Evolutionary conservation across 2,329 filamentous ascomycete species (phyloP), one percentile per base, ranked within the genome.

Genomic region (Colletotrichum sublineola): DNA sequence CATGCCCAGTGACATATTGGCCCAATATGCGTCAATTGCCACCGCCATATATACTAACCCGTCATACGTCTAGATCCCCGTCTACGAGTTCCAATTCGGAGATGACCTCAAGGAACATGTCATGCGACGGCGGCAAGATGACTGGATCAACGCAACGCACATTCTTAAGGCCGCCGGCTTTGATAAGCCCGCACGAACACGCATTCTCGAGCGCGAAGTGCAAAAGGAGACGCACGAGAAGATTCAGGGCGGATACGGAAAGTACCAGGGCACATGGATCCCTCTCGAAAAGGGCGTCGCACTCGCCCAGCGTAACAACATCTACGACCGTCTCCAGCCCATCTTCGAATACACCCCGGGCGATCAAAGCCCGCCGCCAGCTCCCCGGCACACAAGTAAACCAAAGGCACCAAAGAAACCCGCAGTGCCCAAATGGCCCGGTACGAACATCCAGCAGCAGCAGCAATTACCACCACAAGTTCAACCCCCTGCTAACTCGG

Each of bases 91-190:
- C 83, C 95, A 97, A 81, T 92, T 97, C 77, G 94, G 92, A 46
- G 87, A 86, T 76, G 94, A 97, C 80, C 80, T 91, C 42, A 91
- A 92, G 80, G 89, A 93, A 78, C 94, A 98, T 93, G 93, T 98
- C 75, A 99, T 99, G 96, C 93, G 96, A 81, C 91, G 96, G 63
- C 91, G 96, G 73, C 89, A 91, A 65, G 96, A 99, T 82, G 91
- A 98, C 83, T 99, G 96, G 95, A 96, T 99, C 84, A 99, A 99
- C 86, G 96, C 96, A n/a, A 99, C 96, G 66, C 96, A 99, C 80
- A 98, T 99, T 73, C 86, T 99, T 61, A 99, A 99, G 80, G 94
- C 97, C 52, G 96, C 96, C 74, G 96, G 96, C 68, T 97, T 97
- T 79, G 96, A 99, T 83, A 99, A 99, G 83, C 96, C 96, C 3